Percentiles rank a stretch among this genome's conserved stretches.
phyloP scores from a whole-genome alignment of 2,329 filamentous ascomycete genomes.

The Fusarium sp. region DNA sequence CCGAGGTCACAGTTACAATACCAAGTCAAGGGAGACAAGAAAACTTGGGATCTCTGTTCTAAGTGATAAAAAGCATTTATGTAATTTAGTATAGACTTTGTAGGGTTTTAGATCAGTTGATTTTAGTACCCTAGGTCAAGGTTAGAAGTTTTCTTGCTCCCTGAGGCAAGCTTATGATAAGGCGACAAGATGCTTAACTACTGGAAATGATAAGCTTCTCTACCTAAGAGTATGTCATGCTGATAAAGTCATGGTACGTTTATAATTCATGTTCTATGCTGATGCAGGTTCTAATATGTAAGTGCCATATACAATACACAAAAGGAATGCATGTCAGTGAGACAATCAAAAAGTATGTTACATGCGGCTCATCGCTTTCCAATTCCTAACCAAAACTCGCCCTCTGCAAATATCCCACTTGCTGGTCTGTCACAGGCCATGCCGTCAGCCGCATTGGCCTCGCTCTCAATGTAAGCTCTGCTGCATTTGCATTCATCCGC shows the following conservation, averaged over 20 bases:
- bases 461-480: constrained; percentile 11
- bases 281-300: background rate
- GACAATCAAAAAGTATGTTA: constrained; percentile 12
- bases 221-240: background rate
- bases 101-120: too few species aligned
- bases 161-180: background rate
- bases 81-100: too few species aligned
- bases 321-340: constrained; percentile 11
- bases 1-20: constrained; percentile 16
- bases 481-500: constrained; percentile 12
- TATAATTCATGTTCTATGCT: constrained; percentile 18
- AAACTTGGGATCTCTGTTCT: too few species aligned
- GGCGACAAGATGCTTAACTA: background rate
- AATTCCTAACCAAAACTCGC: constrained; percentile 19
- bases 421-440: constrained; percentile 35
- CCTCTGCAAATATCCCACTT: constrained; percentile 26
- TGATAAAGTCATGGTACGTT: background rate
- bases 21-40: background rate
- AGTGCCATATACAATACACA: constrained; percentile 2
- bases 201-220: background rate
- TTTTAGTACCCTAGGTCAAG: too few species aligned
- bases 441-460: constrained; percentile 27
- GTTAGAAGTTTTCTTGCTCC: too few species aligned
- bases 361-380: constrained; percentile 27
- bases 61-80: too few species aligned